Conservation (phyloP, 2,329 filamentous ascomycete genomes). For the Colletotrichum viniferum region DNA sequence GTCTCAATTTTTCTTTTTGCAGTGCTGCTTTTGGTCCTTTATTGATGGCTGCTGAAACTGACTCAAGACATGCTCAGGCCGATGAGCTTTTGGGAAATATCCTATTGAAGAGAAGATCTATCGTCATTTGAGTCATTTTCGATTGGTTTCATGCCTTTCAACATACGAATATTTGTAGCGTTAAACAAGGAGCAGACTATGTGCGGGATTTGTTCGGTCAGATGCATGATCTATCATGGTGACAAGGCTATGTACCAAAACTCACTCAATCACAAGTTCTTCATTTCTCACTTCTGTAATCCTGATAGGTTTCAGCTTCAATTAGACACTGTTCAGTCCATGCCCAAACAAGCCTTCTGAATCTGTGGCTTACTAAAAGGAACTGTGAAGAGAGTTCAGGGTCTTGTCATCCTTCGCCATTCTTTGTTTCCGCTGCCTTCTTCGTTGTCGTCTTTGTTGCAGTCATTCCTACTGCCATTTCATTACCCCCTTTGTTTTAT, state of each 20-base stretch:
- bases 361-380: accelerated
- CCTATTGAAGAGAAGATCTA: background rate
- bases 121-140: background rate
- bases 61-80: background rate
- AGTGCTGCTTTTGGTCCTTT: background rate
- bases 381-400: background rate
- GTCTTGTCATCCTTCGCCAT: background rate
- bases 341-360: no score
- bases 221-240: background rate
- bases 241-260: background rate
- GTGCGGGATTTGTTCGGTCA: background rate
- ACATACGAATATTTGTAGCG: accelerated
- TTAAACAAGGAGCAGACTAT: background rate
- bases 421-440: background rate
- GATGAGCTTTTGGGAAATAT: background rate
- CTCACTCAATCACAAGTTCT: background rate
- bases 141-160: background rate
- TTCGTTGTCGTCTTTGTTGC: background rate
- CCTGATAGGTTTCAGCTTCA: background rate
- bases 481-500: background rate
- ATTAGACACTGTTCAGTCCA: accelerated
- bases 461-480: background rate
- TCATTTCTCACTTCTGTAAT: background rate
- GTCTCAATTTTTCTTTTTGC: background rate
- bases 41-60: background rate